Evolutionary conservation across 768 basidiomycete species (phyloP).

Genomic region (Leucosporidium creatinivorum): DNA sequence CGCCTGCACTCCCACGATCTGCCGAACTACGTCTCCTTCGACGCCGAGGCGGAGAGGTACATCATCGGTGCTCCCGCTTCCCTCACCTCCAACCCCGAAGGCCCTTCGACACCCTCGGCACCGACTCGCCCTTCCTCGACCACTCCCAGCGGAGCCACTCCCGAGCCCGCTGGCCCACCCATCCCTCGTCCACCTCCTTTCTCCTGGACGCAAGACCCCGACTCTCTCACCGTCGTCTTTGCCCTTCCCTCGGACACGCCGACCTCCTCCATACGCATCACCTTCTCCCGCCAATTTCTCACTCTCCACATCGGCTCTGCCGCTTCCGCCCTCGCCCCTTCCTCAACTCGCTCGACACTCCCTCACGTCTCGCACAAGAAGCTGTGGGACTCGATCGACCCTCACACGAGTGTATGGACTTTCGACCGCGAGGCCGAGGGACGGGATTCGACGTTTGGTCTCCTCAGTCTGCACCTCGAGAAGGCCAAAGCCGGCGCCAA

Average conservation of each 20-base stretch:
- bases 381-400: slow-evolving; percentile 72
- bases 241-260: slow-evolving; percentile 66
- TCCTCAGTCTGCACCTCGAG: slow-evolving; percentile 76
- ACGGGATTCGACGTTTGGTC: slow-evolving; percentile 50
- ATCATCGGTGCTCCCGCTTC: not conserved
- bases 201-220: slow-evolving; percentile 83
- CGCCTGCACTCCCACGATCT: slow-evolving; percentile 4
- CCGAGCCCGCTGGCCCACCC: not conserved
- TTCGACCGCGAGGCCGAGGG: slow-evolving; percentile 65
- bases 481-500: slow-evolving; percentile 73
- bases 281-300: slow-evolving; percentile 59
- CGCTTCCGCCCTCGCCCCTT: slow-evolving; percentile 34
- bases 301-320: slow-evolving; percentile 53
- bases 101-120: not conserved
- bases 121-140: not conserved
- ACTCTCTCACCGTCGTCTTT: slow-evolving; percentile 74
- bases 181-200: slow-evolving; percentile 62
- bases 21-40: slow-evolving; percentile 12
- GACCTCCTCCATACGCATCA: slow-evolving; percentile 59
- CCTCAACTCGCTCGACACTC: slow-evolving; percentile 40
- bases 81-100: not conserved
- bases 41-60: slow-evolving; percentile 2
- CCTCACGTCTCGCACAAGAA: slow-evolving; percentile 58
- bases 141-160: not conserved
- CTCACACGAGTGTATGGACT: slow-evolving; percentile 82